Evolutionary conservation across 768 basidiomycete genomes (phyloP).

Genomic region (Polyporus arcularius): DNA sequence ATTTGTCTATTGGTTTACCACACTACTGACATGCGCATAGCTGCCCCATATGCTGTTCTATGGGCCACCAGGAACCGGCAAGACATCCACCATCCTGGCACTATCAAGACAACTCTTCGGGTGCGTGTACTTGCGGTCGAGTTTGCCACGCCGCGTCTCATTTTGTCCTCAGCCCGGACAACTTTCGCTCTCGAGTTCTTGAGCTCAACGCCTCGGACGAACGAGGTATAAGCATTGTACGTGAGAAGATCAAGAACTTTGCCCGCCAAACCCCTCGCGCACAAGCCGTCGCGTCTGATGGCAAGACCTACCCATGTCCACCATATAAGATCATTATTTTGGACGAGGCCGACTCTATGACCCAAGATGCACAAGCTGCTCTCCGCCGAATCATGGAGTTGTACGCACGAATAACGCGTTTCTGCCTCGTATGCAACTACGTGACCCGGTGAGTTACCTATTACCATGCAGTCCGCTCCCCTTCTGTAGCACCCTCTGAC

Average conservation of each 20-base stretch:
- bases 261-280: constrained; percentile 89
- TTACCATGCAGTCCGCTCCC: neutral
- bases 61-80: constrained; percentile 97
- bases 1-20: neutral
- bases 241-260: constrained; percentile 99
- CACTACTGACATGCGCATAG: constrained; percentile 42
- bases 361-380: constrained; percentile 97
- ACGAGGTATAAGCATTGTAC: constrained; percentile 93
- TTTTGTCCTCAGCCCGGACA: constrained; percentile 69
- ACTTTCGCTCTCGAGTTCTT: constrained; percentile 89
- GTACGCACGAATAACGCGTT: constrained; percentile 95
- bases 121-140: constrained; percentile 40
- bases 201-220: constrained; percentile 99
- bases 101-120: constrained; percentile 93
- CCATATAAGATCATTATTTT: constrained; percentile 99
- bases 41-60: constrained; percentile 99
- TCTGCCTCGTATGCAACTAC: constrained; percentile 98
- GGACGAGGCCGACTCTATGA: constrained; percentile 99
- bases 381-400: constrained; percentile 99
- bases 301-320: constrained; percentile 89
- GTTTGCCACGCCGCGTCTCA: neutral
- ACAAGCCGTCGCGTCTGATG: constrained; percentile 68
- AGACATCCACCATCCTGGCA: constrained; percentile 97
- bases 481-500: neutral
- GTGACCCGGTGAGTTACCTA: constrained; percentile 77